These are phyloP conservation scores for Rhypophila decipiens DNA, from an alignment of 495 filamentous ascomycete genomes.

Conservation along the genomic window DNA sequence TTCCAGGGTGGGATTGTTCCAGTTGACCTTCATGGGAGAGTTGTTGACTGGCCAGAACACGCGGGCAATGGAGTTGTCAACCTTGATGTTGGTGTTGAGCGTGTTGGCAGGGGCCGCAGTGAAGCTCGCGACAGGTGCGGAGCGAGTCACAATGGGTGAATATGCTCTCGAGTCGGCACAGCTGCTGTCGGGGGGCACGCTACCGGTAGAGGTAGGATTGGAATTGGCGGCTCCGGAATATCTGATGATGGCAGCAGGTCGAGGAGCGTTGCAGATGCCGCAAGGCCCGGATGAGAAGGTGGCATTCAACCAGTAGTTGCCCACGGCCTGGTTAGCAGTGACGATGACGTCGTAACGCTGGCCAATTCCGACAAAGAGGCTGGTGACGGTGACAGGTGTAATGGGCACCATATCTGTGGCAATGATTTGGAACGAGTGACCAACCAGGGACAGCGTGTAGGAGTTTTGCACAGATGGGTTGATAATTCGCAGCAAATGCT, in stretches of 20 bases:
- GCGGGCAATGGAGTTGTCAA: slow-evolving; percentile 15
- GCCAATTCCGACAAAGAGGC: slow-evolving; percentile 51
- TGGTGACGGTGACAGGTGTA: slow-evolving; percentile 31
- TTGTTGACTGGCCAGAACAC: slow-evolving; percentile 32
- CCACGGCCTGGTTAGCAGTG: slow-evolving; percentile 41
- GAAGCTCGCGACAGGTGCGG: slow-evolving; percentile 16
- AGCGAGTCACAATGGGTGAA: slow-evolving; percentile 14
- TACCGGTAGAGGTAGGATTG: slow-evolving; percentile 11
- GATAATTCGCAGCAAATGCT: slow-evolving; percentile 47
- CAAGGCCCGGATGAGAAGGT: slow-evolving; percentile 19
- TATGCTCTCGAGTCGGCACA: slow-evolving; percentile 13
- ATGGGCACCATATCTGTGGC: slow-evolving; percentile 47
- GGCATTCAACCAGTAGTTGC: slow-evolving; percentile 51
- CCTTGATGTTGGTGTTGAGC: slow-evolving; percentile 17
- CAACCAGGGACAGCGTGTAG: slow-evolving; percentile 44
- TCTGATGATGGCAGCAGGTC: slow-evolving; percentile 22
- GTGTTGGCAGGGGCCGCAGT: slow-evolving; percentile 5
- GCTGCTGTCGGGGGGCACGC: slow-evolving; percentile 10
- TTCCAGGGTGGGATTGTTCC: slow-evolving; percentile 28
- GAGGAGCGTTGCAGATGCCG: slow-evolving; percentile 17
- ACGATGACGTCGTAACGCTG: slow-evolving; percentile 66
- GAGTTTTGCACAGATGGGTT: slow-evolving; percentile 45
- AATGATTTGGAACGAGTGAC: slow-evolving; percentile 44
- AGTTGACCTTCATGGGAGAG: slow-evolving; percentile 25
- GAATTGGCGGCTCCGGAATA: slow-evolving; percentile 17